Conservation (phyloP, 2,329 filamentous ascomycete species). For the Aureobasidium sp. region DNA sequence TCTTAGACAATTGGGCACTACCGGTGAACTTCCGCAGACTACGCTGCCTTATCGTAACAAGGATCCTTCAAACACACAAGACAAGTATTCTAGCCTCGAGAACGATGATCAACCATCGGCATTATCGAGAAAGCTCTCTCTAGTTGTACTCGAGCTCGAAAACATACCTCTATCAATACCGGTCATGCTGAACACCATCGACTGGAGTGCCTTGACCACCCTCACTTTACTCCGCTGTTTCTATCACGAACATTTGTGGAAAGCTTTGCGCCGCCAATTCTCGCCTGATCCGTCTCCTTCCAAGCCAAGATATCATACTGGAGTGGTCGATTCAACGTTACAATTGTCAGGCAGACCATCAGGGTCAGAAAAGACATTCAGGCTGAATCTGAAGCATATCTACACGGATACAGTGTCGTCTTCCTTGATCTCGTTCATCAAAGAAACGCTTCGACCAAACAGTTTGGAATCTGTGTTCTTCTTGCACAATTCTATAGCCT, state of each 20-base stretch:
- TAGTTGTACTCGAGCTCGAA: constrained; percentile 69
- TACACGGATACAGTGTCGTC: constrained; percentile 66
- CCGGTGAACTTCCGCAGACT: background rate
- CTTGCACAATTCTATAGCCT: constrained; percentile 46
- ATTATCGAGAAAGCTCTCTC: constrained; percentile 43
- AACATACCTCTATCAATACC: constrained; percentile 64
- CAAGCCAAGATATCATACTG: background rate
- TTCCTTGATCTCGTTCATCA: constrained; percentile 64
- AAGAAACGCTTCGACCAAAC: constrained; percentile 69
- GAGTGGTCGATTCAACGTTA: background rate
- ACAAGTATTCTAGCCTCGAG: background rate
- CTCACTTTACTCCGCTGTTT: constrained; percentile 67
- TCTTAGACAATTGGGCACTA: background rate
- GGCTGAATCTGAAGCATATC: constrained; percentile 60
- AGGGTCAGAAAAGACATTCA: constrained; percentile 22
- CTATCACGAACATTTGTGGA: constrained; percentile 69
- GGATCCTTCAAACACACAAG: background rate
- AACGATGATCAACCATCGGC: background rate
- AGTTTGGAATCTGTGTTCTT: constrained; percentile 71
- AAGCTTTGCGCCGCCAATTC: constrained; percentile 49
- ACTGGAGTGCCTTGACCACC: constrained; percentile 64
- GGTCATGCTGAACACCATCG: constrained; percentile 61
- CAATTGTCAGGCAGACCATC: background rate
- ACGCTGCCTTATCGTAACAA: background rate
- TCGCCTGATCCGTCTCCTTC: background rate